These are phyloP conservation scores for Aspergillus sp. DNA, from an alignment of 2,329 filamentous ascomycete genomes.

Conservation along the genomic window DNA sequence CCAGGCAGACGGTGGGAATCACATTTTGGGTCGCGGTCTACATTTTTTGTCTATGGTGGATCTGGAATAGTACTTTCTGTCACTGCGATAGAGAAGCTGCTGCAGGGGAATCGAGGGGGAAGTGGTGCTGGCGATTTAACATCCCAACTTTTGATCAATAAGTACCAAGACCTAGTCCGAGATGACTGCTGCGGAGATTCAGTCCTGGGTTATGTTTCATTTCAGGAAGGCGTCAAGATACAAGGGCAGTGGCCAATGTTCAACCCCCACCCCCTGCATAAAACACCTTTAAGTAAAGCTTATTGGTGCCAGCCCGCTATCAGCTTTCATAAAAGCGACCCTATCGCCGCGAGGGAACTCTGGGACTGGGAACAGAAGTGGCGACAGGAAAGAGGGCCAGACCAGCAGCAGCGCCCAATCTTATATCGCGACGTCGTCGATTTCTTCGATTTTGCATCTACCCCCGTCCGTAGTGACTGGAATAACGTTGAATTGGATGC, in stretches of 20 bases:
- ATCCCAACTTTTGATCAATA: slow-evolving; percentile 41
- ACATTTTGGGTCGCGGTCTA: slow-evolving; percentile 10
- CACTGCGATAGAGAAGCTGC: slow-evolving; percentile 46
- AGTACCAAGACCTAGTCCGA: slow-evolving; percentile 44
- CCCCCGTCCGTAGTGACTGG: slow-evolving; percentile 30
- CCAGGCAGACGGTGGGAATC: slow-evolving; percentile 32
- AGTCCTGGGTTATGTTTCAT: slow-evolving; percentile 50
- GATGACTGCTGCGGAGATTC: slow-evolving; percentile 56
- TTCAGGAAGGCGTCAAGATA: slow-evolving; percentile 46
- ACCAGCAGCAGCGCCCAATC: slow-evolving; percentile 5
- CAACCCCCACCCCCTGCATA: slow-evolving; percentile 50
- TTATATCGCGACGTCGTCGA: slow-evolving; percentile 30
- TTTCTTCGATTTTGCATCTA: slow-evolving; percentile 25
- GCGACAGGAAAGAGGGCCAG: background rate
- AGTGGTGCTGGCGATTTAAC: slow-evolving; percentile 9
- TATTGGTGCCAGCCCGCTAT: slow-evolving; percentile 55
- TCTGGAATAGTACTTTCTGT: slow-evolving; percentile 50
- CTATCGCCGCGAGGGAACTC: background rate
- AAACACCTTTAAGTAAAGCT: slow-evolving; percentile 47
- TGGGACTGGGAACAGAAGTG: background rate
- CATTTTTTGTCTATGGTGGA: slow-evolving; percentile 52
- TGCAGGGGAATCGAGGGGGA: slow-evolving; percentile 11
- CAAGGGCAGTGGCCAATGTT: slow-evolving; percentile 53
- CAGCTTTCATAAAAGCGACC: slow-evolving; percentile 48
- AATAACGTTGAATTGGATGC: slow-evolving; percentile 38